Evolutionary conservation across 1,284 basidiomycete species (phyloP), one percentile per base, ranked within the genome.

Genomic region (Heterobasidion occidentale): DNA sequence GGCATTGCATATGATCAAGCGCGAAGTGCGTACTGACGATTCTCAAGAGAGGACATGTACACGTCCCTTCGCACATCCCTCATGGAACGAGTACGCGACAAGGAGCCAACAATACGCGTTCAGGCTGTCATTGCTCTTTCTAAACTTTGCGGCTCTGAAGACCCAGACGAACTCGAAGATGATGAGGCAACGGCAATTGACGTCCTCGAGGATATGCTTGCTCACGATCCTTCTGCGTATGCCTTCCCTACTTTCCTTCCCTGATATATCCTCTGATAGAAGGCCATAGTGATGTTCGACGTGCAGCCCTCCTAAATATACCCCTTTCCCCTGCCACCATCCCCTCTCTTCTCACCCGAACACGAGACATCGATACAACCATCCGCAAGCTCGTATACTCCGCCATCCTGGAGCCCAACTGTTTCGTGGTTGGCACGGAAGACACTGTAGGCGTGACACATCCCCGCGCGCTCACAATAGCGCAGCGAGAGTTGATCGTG

Each of bases 51-150:
- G 69, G 90, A 94, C 56, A 74, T 90, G 4, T 98, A 92, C 65
- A 74, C 79, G 7, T 64, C 77, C 0, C 81, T 98, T 6, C 81
- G 87, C 44, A 70, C 77, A 9, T 78, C 82, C 7, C 76, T 98
- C 0, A 76, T 94, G n/a, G 84, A 89, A 3, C 83, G 96, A 27
- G 73, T 90, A 12, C 78, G 79, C 15, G 96, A 98, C 76, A 98
- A 94, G 70, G 96, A 98, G 65, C 70, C 86, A 0, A 66, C 80
- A 6, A 87, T 98, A 7, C 84, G 96, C 19, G 84, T 90, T 0
- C 92, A 96, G 65, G 92, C 94, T 1, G 85, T 89, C 9, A 78
- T 92, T 12, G 93, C 91, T 0, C 79, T 99, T 3, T 86, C 91
- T 1, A 94, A 93, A 64, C 79, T 98, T 8, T 84, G 88, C 56